Evolutionary conservation across 805 yeast genomes (phyloP).

Genomic region (Isabelozyma heimii): DNA sequence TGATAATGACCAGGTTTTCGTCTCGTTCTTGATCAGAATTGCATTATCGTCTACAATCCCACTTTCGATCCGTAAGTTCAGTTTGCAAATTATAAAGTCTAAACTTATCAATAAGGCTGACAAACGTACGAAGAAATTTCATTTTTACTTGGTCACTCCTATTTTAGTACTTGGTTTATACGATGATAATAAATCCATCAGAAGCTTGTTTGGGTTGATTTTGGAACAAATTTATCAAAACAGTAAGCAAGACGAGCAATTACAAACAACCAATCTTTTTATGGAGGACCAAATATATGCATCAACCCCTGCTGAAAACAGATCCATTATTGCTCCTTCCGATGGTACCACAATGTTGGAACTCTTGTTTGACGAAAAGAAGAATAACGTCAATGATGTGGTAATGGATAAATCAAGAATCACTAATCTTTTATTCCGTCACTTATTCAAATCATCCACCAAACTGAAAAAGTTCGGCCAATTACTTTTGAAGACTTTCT

Average conservation of each 20-base stretch:
- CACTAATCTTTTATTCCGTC: constrained; percentile 20
- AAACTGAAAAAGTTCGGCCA: constrained; percentile 55
- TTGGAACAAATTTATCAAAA: constrained; percentile 23
- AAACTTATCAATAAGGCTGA: constrained; percentile 27
- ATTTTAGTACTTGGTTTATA: constrained; percentile 51
- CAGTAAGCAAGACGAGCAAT: constrained; percentile 32
- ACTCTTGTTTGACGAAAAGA: constrained; percentile 14
- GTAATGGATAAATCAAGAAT: constrained; percentile 26
- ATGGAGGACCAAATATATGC: constrained; percentile 62
- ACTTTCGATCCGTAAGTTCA: constrained; percentile 48
- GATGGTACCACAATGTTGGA: constrained; percentile 52
- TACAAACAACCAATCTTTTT: constrained; percentile 26
- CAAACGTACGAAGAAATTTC: constrained; percentile 20
- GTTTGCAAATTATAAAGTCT: constrained; percentile 42
- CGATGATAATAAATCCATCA: constrained; percentile 50
- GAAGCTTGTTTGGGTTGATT: constrained; percentile 28
- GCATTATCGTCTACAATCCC: constrained; percentile 60
- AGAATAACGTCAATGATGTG: constrained; percentile 22
- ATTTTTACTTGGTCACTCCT: constrained; percentile 57
- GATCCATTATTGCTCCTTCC: constrained; percentile 61
- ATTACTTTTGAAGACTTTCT: constrained; percentile 54
- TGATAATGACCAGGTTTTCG: constrained; percentile 36
- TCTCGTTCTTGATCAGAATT: constrained; percentile 61
- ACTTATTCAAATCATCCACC: constrained; percentile 42
- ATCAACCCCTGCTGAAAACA: constrained; percentile 33